Evolutionary conservation across 2,329 filamentous ascomycete genomes (phyloP), one percentile per base, ranked within the genome.

Genomic region (Colletotrichum godetiae): DNA sequence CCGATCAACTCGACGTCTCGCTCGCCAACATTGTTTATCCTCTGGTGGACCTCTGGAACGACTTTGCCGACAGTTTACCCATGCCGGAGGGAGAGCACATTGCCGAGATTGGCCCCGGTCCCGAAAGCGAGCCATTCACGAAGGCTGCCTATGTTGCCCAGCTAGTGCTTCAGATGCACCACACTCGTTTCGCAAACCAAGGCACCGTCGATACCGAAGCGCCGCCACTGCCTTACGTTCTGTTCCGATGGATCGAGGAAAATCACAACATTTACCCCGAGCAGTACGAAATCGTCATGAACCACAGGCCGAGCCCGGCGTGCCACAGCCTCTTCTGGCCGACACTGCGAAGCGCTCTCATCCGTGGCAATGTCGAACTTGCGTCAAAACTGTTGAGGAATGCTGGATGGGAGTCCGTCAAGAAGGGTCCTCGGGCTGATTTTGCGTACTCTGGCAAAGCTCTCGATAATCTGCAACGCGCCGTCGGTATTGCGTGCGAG

Each of bases 251-350:
- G 96, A 87, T 97, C 75, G 89, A 94, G 67, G 87, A 88, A 19
- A 90, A 94, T 78, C 94, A 98, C 79, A 91, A 93, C 75, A 88
- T 92, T 31, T 93, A 93, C 77, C 88, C 88, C 2, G 88, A 90
- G 64, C 93, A 95, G 78, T 85, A 93, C 29, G 86, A 90, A 49
- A 86, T 91, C 4, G 88, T 98, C 29, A 85, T 89, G 74, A 86
- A 87, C 33, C 84, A 91, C 76, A 87, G 88, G 58, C 93, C 94
- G 0, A 93, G 93, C 72, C 94, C 95, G 27, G 93, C 94, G 2
- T 91, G 91, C 56, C 94, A 97, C 78, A 86, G 88, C 31, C 86
- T 93, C 46, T 98, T 95, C 83, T 98, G 96, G 96, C 94, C 95
- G 79, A 91, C 91, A 1, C 86, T 98, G n/a, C 93, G 92, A 77